These are phyloP conservation scores for Globisporangium abappressorium DNA, from an alignment of 352 stramenopile species.

Conservation along the genomic window DNA sequence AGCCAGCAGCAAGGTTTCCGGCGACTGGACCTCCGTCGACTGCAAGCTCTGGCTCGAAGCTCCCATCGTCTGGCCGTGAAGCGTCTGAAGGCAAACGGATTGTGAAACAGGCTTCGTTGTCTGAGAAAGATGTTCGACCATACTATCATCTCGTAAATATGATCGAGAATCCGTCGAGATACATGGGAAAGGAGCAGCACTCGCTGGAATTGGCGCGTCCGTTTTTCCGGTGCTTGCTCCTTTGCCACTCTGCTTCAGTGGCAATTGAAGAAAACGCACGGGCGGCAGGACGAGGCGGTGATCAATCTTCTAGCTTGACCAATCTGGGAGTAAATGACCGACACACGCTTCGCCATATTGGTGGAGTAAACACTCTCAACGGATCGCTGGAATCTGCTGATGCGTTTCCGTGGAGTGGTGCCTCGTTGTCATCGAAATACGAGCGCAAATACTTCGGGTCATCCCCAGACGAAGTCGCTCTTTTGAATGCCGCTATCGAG, in stretches of 20 bases:
- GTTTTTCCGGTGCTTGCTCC: constrained; percentile 78
- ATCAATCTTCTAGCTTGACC: constrained; percentile 8
- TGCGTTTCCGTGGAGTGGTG: constrained; percentile 15
- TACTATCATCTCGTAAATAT: constrained; percentile 71
- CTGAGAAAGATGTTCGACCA: constrained; percentile 65
- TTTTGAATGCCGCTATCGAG: constrained; percentile 74
- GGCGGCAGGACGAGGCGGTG: not conserved
- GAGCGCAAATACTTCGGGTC: constrained; percentile 70
- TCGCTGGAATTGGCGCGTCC: constrained; percentile 57
- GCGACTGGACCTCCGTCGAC: constrained; percentile 2
- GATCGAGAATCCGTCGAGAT: constrained; percentile 53
- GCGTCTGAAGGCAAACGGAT: constrained; percentile 24
- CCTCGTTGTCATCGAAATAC: constrained; percentile 28
- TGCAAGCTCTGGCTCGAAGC: constrained; percentile 6
- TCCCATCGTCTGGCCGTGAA: constrained; percentile 8
- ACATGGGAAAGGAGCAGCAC: constrained; percentile 45
- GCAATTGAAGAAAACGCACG: constrained; percentile 39
- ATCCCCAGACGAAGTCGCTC: constrained; percentile 78
- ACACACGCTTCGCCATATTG: constrained; percentile 18
- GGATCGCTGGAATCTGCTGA: constrained; percentile 16
- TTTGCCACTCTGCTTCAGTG: constrained; percentile 79
- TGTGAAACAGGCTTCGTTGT: constrained; percentile 44
- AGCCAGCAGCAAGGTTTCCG: not conserved
- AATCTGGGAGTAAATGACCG: constrained; percentile 9
- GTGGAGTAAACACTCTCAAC: constrained; percentile 24